phyloP scores from a whole-genome alignment of 768 basidiomycete species.

The Chiua virens region DNA sequence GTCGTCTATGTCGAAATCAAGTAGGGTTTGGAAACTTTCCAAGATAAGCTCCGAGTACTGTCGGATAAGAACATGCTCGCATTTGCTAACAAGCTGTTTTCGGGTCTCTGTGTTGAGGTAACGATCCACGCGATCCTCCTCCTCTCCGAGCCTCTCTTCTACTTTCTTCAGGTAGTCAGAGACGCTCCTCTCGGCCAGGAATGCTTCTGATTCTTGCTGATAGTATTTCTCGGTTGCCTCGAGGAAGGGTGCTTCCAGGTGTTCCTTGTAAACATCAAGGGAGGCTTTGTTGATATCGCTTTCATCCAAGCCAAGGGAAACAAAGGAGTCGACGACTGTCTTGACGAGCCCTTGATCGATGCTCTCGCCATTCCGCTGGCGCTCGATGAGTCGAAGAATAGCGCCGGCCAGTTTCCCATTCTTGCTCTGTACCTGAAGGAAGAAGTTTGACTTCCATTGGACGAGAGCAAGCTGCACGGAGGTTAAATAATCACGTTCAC shows the following conservation, averaged over 20 bases:
- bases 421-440: constrained; percentile 82
- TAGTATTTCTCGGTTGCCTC: too few relatives aligned
- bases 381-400: constrained; percentile 86
- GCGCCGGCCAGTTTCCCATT: constrained; percentile 83
- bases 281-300: too few relatives aligned
- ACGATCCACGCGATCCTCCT: constrained; percentile 92
- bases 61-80: constrained; percentile 90
- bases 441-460: too few relatives aligned
- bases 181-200: too few relatives aligned
- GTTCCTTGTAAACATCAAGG: too few relatives aligned
- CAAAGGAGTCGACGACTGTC: too few relatives aligned
- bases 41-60: constrained; percentile 84
- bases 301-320: too few relatives aligned
- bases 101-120: constrained; percentile 92
- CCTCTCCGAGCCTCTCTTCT: too few relatives aligned
- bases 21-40: constrained; percentile 87
- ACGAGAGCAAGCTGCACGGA: constrained; percentile 75
- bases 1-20: constrained; percentile 93
- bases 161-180: too few relatives aligned
- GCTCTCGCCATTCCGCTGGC: constrained; percentile 94
- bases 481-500: constrained; percentile 6
- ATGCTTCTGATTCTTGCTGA: too few relatives aligned
- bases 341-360: too few relatives aligned
- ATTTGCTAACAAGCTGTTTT: constrained; percentile 75
- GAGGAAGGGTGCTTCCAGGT: too few relatives aligned